Conservation (phyloP, 2,329 filamentous ascomycete genomes). For the Scopulariopsis brevicaulis region DNA sequence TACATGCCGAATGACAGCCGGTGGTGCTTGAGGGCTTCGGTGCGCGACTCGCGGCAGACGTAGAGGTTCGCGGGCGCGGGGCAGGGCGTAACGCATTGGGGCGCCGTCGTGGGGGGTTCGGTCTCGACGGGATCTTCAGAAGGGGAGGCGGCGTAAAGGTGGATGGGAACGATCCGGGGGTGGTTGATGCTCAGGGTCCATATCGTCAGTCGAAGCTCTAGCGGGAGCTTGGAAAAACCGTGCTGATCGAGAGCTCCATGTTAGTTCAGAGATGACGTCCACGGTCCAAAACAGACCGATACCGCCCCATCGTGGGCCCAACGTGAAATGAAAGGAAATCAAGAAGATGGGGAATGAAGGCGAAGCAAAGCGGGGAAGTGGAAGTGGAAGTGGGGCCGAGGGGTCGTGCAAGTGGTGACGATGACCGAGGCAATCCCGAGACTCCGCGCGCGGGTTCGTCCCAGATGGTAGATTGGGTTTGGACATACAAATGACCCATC, state of each 20-base stretch:
- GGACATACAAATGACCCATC: not conserved
- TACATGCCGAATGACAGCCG: constrained; percentile 27
- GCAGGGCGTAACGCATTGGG: constrained; percentile 18
- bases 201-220: constrained; percentile 34
- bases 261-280: not conserved
- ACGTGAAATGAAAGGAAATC: not conserved
- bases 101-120: constrained; percentile 21
- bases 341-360: not conserved
- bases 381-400: not conserved
- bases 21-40: constrained; percentile 29
- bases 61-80: constrained; percentile 31
- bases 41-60: constrained; percentile 32
- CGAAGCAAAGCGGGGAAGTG: not conserved
- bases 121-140: constrained; percentile 9
- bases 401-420: not conserved
- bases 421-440: not conserved
- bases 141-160: constrained; percentile 21
- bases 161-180: constrained; percentile 30
- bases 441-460: not conserved
- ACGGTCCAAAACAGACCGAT: not conserved
- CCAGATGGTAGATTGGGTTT: not conserved
- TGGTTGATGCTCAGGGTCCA: constrained; percentile 32
- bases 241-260: constrained; percentile 16
- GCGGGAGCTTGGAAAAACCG: constrained; percentile 28
- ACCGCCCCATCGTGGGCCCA: not conserved